These are phyloP conservation scores for Suhomyces yuchorum DNA, from an alignment of 1,139 yeast species.

Conservation along the genomic window DNA sequence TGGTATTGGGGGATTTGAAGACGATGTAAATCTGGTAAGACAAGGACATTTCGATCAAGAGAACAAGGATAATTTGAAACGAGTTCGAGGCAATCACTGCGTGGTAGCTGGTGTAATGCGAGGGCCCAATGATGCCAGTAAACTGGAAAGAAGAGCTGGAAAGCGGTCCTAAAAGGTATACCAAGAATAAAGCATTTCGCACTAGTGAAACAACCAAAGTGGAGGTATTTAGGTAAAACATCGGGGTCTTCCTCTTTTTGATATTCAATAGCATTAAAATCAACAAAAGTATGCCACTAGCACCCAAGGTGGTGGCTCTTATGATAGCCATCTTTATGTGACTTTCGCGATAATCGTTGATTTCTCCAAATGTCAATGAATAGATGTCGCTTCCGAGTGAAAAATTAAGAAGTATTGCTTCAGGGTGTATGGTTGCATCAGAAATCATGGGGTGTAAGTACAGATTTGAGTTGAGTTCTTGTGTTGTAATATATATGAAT, in stretches of 20 bases:
- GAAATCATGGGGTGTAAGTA: not conserved
- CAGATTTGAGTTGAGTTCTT: not conserved
- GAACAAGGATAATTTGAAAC: constrained; percentile 59
- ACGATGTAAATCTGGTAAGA: constrained; percentile 71
- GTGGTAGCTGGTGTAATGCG: constrained; percentile 1
- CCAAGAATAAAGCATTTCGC: constrained; percentile 60
- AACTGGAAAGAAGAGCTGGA: constrained; percentile 51
- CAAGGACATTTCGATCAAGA: constrained; percentile 63
- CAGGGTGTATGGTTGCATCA: not conserved
- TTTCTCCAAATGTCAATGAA: constrained; percentile 14
- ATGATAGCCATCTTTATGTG: constrained; percentile 19
- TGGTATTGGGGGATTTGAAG: constrained; percentile 56
- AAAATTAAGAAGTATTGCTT: constrained; percentile 17
- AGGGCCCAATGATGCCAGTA: constrained; percentile 43
- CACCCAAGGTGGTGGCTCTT: constrained; percentile 34
- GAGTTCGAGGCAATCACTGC: constrained; percentile 60
- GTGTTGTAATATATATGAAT: not conserved
- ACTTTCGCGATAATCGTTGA: constrained; percentile 16
- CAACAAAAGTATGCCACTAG: constrained; percentile 27
- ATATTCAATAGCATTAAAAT: constrained; percentile 38
- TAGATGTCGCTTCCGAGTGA: constrained; percentile 15
- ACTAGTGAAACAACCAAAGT: constrained; percentile 57
- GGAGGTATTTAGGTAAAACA: constrained; percentile 67
- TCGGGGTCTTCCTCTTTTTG: constrained; percentile 58
- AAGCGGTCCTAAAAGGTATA: constrained; percentile 55